phyloP scores from a whole-genome alignment of 2,329 filamentous ascomycete genomes.

The Fusarium robinianum region DNA sequence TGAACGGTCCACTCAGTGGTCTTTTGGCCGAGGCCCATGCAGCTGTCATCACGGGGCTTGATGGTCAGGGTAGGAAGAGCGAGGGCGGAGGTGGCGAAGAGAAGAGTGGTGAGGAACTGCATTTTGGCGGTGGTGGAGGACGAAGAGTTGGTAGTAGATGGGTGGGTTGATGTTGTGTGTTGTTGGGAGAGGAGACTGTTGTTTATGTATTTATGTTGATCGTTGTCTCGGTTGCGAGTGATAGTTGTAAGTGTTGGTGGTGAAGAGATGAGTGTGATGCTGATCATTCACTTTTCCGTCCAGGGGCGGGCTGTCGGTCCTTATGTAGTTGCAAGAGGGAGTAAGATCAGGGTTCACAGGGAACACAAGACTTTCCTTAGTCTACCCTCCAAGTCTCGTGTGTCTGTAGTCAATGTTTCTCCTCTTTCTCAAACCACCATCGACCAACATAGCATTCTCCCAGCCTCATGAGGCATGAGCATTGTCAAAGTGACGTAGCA shows the following conservation, averaged over 20 bases:
- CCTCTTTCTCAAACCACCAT: no score
- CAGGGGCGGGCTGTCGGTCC: conserved; percentile 13
- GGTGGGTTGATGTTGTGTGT: neutral
- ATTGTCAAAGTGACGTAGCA: conserved; percentile 34
- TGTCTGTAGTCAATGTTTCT: no score
- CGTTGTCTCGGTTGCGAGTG: conserved; percentile 19
- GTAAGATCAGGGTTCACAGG: no score
- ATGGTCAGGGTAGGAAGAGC: conserved; percentile 31
- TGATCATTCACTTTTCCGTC: neutral
- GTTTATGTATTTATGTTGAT: conserved; percentile 18
- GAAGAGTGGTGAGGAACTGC: conserved; percentile 35
- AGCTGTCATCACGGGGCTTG: conserved; percentile 21
- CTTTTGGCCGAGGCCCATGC: conserved; percentile 31
- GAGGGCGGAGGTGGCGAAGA: conserved; percentile 36
- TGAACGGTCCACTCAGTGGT: conserved; percentile 46
- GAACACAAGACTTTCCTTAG: no score
- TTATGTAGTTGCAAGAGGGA: conserved; percentile 18
- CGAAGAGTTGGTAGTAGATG: conserved; percentile 1
- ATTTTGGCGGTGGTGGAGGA: conserved; percentile 23
- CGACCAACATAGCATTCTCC: conserved; percentile 25
- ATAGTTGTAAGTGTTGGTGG: conserved; percentile 16
- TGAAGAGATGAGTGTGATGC: conserved; percentile 6
- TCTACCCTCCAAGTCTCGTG: no score
- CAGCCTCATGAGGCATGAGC: conserved; percentile 16
- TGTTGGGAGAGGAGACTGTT: conserved; percentile 16